These are phyloP conservation scores for Rubia yunnanensis DNA, from an alignment of 257 asterid species.

Conservation along the genomic window DNA sequence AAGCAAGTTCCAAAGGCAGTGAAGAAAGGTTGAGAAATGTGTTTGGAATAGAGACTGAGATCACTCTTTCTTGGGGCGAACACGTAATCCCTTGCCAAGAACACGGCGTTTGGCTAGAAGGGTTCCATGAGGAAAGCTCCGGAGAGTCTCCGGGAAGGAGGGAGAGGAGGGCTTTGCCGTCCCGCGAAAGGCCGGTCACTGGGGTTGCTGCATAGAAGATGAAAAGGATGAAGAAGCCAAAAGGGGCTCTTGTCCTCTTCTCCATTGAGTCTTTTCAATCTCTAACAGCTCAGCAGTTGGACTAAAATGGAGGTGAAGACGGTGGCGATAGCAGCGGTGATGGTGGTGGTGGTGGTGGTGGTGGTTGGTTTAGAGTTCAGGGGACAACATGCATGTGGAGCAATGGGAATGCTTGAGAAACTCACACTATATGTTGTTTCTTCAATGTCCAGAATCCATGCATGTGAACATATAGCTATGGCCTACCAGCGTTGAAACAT, in stretches of 20 bases:
- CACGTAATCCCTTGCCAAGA: slow-evolving; percentile 92
- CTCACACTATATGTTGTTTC: slow-evolving; percentile 28
- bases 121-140: slow-evolving; percentile 72
- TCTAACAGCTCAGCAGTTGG: slow-evolving; percentile 4
- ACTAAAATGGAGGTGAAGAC: slow-evolving; percentile 13
- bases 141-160: slow-evolving; percentile 52
- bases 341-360: not conserved
- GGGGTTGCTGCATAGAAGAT: slow-evolving; percentile 15
- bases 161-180: slow-evolving; percentile 80
- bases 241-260: slow-evolving; percentile 10
- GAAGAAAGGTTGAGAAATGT: slow-evolving; percentile 77
- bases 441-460: slow-evolving; percentile 23
- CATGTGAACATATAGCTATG: slow-evolving; percentile 30
- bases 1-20: slow-evolving; percentile 53
- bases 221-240: slow-evolving; percentile 16
- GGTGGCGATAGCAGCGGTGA: slow-evolving; percentile 1
- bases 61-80: slow-evolving; percentile 79
- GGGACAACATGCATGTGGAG: slow-evolving; percentile 53
- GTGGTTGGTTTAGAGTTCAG: slow-evolving; percentile 24
- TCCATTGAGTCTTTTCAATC: slow-evolving; percentile 29
- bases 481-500: not conserved
- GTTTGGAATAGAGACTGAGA: slow-evolving; percentile 71
- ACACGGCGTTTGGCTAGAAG: slow-evolving; percentile 64
- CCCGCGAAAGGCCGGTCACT: slow-evolving; percentile 50
- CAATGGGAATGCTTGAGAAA: slow-evolving; percentile 30